Percentiles rank a stretch among this genome's conserved stretches.
These are phyloP conservation scores for Cercophora newfieldiana DNA, from an alignment of 495 filamentous ascomycete species.

Conservation along the genomic window DNA sequence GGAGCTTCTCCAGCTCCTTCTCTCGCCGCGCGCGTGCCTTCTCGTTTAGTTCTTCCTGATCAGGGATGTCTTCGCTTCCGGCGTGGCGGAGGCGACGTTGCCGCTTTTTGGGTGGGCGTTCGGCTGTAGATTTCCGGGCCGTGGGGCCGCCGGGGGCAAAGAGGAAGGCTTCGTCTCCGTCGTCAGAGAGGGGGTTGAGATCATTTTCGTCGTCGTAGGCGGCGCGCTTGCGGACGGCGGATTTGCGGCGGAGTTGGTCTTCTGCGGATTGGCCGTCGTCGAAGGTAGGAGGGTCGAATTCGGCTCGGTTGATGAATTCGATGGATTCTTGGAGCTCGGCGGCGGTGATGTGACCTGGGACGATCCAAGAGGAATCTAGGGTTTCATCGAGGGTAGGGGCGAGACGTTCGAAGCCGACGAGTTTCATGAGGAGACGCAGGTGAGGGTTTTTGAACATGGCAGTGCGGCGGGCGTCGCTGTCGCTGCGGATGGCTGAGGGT, in stretches of 20 bases:
- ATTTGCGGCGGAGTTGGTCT: constrained; percentile 72
- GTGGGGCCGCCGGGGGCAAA: constrained; percentile 73
- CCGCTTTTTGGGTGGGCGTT: constrained; percentile 49
- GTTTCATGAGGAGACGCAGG: constrained; percentile 80
- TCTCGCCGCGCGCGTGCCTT: constrained; percentile 54
- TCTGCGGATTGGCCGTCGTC: constrained; percentile 70
- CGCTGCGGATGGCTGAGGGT: constrained; percentile 62
- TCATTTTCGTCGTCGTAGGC: constrained; percentile 64
- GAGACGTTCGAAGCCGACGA: constrained; percentile 69
- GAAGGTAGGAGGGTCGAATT: constrained; percentile 69
- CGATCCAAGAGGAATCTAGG: constrained; percentile 72
- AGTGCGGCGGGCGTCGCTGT: constrained; percentile 64
- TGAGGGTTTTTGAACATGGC: constrained; percentile 89
- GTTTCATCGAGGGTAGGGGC: constrained; percentile 64
- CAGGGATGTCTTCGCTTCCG: constrained; percentile 45
- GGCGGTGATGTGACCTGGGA: constrained; percentile 66
- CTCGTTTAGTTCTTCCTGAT: constrained; percentile 44
- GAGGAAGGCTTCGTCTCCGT: constrained; percentile 54
- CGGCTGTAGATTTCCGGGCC: constrained; percentile 42
- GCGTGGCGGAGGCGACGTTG: constrained; percentile 41
- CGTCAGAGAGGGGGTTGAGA: constrained; percentile 56
- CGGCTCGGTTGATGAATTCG: constrained; percentile 65
- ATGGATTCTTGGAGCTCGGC: constrained; percentile 60
- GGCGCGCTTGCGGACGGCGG: constrained; percentile 46
- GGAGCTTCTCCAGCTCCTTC: constrained; percentile 62